These are phyloP conservation scores for Botrytis paeoniae DNA, from an alignment of 2,329 filamentous ascomycete genomes.

Conservation along the genomic window DNA sequence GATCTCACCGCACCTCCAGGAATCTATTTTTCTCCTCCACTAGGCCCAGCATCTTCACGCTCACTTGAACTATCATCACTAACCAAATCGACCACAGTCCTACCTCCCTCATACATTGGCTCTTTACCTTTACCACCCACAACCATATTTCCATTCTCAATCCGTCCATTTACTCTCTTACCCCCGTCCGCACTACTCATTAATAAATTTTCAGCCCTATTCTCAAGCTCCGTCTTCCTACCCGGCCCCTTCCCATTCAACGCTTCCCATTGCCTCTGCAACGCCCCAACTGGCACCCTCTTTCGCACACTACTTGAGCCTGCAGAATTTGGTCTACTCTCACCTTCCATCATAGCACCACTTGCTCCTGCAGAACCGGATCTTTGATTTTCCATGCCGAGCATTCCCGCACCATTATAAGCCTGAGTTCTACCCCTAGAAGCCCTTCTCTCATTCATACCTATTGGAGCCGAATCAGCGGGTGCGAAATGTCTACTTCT, in stretches of 20 bases:
- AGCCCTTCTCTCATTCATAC: neutral
- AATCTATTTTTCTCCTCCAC: neutral
- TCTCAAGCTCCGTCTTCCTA: neutral
- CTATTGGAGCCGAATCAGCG: neutral
- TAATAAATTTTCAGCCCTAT: neutral
- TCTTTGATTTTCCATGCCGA: neutral
- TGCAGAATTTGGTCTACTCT: neutral
- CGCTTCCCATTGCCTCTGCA: constrained; percentile 19
- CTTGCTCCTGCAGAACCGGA: neutral
- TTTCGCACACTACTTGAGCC: neutral
- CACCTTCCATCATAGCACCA: neutral
- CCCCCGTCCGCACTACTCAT: neutral
- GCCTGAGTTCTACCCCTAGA: neutral
- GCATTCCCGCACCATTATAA: neutral
- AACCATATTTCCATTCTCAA: neutral
- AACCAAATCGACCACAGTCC: neutral
- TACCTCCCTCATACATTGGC: neutral
- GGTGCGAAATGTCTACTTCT: neutral
- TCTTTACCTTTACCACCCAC: neutral
- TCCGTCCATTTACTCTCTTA: neutral
- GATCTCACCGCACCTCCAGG: too few relatives aligned
- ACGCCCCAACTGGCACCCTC: constrained; percentile 7
- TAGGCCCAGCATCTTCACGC: neutral
- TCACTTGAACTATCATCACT: neutral
- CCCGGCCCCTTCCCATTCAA: constrained; percentile 6